A percentile compares a stretch with the other conserved stretches of the same genome.
Evolutionary conservation across 495 filamentous ascomycete species (phyloP).

Genomic region (Emericellopsis terricola): DNA sequence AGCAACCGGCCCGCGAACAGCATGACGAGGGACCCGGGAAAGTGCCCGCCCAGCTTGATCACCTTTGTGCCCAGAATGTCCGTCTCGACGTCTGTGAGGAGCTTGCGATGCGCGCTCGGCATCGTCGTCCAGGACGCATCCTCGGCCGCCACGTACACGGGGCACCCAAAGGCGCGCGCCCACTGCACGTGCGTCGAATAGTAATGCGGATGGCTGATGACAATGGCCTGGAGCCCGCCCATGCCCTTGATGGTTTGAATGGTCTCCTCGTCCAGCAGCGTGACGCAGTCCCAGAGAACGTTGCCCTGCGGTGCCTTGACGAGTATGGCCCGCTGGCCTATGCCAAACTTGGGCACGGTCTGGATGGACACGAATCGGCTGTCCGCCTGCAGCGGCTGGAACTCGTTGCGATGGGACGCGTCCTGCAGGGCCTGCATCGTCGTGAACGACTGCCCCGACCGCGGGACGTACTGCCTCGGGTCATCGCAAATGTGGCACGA

Average conservation of each 20-base stretch:
- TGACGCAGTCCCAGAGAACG: constrained; percentile 58
- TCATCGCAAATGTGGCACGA: constrained; percentile 64
- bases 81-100: constrained; percentile 15
- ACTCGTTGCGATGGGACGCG: constrained; percentile 22
- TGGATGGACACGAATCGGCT: constrained; percentile 31
- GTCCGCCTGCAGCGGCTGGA: constrained; percentile 9
- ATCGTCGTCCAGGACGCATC: constrained; percentile 39
- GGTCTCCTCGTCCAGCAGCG: constrained; percentile 43
- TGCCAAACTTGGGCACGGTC: constrained; percentile 46
- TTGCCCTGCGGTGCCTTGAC: constrained; percentile 41
- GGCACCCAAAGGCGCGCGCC: constrained; percentile 43
- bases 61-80: constrained; percentile 34
- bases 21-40: constrained; percentile 48
- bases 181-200: constrained; percentile 54
- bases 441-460: constrained; percentile 41
- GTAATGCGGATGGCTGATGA: constrained; percentile 69
- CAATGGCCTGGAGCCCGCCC: constrained; percentile 51
- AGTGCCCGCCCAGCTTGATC: constrained; percentile 57
- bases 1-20: constrained; percentile 40
- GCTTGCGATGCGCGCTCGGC: constrained; percentile 18
- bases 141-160: constrained; percentile 40
- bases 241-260: constrained; percentile 22
- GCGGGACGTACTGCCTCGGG: constrained; percentile 50
- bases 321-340: constrained; percentile 55
- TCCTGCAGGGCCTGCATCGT: constrained; percentile 22